A percentile compares a stretch with the other conserved stretches of the same genome.
Conservation (phyloP, 371 early-diverging fungal genomes). For the Rhizomucor miehei region DNA sequence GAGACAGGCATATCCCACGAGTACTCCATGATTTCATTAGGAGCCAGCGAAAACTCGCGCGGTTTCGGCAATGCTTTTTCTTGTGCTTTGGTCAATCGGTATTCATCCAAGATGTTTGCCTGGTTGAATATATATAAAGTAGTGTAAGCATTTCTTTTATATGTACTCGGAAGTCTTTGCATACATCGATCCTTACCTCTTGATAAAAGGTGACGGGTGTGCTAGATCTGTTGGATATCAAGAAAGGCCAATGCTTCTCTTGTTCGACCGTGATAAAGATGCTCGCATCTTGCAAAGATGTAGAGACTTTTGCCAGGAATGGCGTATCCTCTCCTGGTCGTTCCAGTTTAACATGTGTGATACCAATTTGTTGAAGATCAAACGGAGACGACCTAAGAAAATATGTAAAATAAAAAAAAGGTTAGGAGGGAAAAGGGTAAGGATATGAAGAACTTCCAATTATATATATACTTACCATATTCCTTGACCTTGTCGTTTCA, state of each 20-base stretch:
- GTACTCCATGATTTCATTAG: constrained; percentile 61
- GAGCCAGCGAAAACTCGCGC: constrained; percentile 15
- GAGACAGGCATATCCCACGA: constrained; percentile 93
- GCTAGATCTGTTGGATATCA: constrained; percentile 79
- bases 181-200: constrained; percentile 47
- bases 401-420: background rate
- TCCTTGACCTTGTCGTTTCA: constrained; percentile 41
- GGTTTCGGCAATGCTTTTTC: constrained; percentile 24
- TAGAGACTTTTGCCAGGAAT: constrained; percentile 74
- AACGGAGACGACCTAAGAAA: constrained; percentile 76
- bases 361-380: constrained; percentile 80
- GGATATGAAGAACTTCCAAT: background rate
- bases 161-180: too few species aligned
- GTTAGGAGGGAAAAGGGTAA: background rate
- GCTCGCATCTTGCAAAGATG: constrained; percentile 80
- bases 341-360: constrained; percentile 74
- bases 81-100: constrained; percentile 27
- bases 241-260: constrained; percentile 86
- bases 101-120: constrained; percentile 27
- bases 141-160: too few species aligned
- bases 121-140: constrained; percentile 1
- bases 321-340: constrained; percentile 41
- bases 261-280: constrained; percentile 81
- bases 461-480: constrained; percentile 43
- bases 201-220: constrained; percentile 78